A percentile compares a stretch with the other conserved stretches of the same genome.
These are phyloP conservation scores for Pulveroboletus sp. DNA, from an alignment of 768 basidiomycete species.

Conservation along the genomic window DNA sequence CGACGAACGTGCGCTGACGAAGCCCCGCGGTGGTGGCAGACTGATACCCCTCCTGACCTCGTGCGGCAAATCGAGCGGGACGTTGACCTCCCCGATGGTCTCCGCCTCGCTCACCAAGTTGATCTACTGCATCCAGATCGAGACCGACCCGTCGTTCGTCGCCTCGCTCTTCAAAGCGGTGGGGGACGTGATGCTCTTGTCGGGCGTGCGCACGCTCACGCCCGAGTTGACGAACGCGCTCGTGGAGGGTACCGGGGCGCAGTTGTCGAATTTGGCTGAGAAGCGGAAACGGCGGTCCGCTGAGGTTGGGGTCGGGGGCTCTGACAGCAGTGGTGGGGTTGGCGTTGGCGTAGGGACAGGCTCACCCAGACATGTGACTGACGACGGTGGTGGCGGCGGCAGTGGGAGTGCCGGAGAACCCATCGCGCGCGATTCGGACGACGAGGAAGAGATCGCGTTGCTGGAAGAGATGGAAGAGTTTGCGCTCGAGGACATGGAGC, in stretches of 20 bases:
- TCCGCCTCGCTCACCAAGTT: constrained; percentile 63
- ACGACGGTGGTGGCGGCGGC: too few species aligned
- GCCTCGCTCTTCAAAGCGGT: constrained; percentile 72
- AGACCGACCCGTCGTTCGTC: constrained; percentile 73
- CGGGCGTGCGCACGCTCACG: constrained; percentile 50
- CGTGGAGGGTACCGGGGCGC: constrained; percentile 66
- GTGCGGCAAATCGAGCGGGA: constrained; percentile 62
- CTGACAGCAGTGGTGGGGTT: not conserved
- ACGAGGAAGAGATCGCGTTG: constrained; percentile 65
- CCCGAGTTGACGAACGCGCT: constrained; percentile 51
- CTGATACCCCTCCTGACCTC: constrained; percentile 67
- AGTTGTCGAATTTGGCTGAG: constrained; percentile 67
- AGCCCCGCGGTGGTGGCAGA: constrained; percentile 34
- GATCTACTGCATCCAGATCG: constrained; percentile 57
- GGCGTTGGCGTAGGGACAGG: not conserved
- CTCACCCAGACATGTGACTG: too few species aligned
- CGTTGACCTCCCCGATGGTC: constrained; percentile 66
- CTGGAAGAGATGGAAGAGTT: constrained; percentile 83
- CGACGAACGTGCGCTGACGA: too few species aligned
- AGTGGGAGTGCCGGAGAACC: not conserved
- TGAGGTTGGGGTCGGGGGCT: constrained; percentile 22
- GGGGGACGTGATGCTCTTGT: constrained; percentile 56
- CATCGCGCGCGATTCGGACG: constrained; percentile 36
- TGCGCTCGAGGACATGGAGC: constrained; percentile 74
- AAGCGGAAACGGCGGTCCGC: constrained; percentile 52